Conservation (phyloP, 306 rosid species). For the Rosa lucieae region DNA sequence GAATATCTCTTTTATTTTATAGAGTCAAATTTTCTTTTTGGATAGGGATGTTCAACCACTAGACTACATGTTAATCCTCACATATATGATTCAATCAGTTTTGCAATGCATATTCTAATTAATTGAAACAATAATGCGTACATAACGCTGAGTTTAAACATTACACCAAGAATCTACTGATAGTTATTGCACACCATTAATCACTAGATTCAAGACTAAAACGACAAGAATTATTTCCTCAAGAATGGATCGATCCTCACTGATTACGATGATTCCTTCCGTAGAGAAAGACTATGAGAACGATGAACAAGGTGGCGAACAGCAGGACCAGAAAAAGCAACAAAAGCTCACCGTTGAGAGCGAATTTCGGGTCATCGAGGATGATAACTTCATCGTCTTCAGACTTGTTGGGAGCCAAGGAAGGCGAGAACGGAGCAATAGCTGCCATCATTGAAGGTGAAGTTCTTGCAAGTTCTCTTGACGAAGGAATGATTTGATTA, state of each 20-base stretch:
- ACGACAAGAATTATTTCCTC: background rate
- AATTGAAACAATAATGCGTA: background rate
- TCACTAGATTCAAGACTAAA: background rate
- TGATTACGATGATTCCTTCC: background rate
- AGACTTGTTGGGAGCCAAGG: constrained; percentile 27
- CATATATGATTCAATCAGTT: no score
- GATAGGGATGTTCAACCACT: no score
- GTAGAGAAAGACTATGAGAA: constrained; percentile 17
- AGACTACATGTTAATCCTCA: background rate
- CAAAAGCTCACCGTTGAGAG: constrained; percentile 43
- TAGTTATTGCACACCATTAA: background rate
- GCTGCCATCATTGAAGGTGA: constrained; percentile 20
- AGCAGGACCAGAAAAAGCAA: constrained; percentile 35
- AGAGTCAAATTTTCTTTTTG: no score
- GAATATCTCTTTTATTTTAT: no score
- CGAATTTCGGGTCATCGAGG: constrained; percentile 36
- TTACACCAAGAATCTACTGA: background rate
- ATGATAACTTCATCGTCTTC: constrained; percentile 14
- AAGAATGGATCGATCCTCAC: background rate
- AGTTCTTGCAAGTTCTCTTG: background rate
- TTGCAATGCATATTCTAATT: no score
- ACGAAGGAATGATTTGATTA: background rate
- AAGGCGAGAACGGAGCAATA: constrained; percentile 17
- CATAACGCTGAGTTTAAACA: background rate
- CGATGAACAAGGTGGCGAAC: constrained; percentile 27